These are phyloP conservation scores for Globisporangium abappressorium DNA, from an alignment of 352 stramenopile species.

Conservation along the genomic window DNA sequence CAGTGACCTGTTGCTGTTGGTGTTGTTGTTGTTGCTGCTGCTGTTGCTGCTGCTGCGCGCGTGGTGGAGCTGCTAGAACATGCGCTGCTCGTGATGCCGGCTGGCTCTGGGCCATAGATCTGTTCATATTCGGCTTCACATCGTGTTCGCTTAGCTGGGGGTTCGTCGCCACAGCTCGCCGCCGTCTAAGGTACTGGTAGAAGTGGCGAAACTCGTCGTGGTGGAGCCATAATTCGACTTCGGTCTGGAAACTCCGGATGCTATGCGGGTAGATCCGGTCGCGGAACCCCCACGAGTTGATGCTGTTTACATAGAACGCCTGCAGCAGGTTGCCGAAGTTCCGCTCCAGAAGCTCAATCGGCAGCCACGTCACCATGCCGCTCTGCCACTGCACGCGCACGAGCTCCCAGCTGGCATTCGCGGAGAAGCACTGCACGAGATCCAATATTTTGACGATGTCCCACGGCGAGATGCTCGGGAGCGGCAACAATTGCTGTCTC, in stretches of 20 bases:
- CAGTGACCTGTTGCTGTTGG: neutral
- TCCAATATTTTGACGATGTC: conserved; percentile 71
- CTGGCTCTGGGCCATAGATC: neutral
- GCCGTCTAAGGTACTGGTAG: conserved; percentile 40
- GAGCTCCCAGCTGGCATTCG: conserved; percentile 58
- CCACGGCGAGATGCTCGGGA: conserved; percentile 46
- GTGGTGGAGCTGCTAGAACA: neutral
- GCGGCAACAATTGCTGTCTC: conserved; percentile 40
- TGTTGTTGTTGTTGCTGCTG: conserved; percentile 12
- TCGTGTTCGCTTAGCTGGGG: neutral
- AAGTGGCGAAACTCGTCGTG: conserved; percentile 67
- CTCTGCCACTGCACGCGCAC: conserved; percentile 67
- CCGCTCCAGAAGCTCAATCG: conserved; percentile 51
- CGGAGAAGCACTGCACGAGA: conserved; percentile 54
- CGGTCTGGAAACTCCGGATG: conserved; percentile 40
- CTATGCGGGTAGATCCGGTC: conserved; percentile 39
- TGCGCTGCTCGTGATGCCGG: too few species aligned
- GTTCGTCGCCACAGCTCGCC: conserved; percentile 8
- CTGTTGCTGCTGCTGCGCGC: conserved; percentile 5
- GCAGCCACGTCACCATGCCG: conserved; percentile 63
- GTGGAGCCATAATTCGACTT: conserved; percentile 74
- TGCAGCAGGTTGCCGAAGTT: conserved; percentile 47
- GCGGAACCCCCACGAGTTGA: conserved; percentile 73
- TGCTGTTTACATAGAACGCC: conserved; percentile 72
- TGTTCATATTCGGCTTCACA: conserved; percentile 5